Evolutionary conservation across 352 stramenopile genomes (phyloP).

Genomic region (Phytophthora palmivora): DNA sequence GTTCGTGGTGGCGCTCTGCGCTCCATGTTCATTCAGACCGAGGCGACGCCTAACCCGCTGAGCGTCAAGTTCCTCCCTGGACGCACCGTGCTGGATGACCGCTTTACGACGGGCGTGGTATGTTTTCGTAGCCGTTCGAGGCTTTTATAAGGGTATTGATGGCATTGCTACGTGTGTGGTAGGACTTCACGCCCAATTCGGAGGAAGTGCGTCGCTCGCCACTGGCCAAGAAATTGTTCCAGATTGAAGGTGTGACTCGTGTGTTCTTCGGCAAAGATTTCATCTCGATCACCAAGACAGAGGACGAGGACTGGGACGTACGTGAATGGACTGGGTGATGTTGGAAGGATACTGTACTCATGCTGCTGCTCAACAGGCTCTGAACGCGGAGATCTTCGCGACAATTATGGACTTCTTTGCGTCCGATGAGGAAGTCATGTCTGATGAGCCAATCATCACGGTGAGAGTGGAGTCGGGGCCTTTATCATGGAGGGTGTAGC

Average conservation of each 20-base stretch:
- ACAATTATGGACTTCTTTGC: slow-evolving; percentile 99
- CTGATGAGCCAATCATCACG: slow-evolving; percentile 86
- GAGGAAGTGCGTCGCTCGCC: slow-evolving; percentile 92
- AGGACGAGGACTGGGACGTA: slow-evolving; percentile 94
- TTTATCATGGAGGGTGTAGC: background rate
- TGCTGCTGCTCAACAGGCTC: slow-evolving; percentile 36
- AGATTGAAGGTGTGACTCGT: slow-evolving; percentile 95
- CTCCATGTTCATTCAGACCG: slow-evolving; percentile 99
- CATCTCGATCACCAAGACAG: slow-evolving; percentile 97
- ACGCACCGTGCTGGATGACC: slow-evolving; percentile 89
- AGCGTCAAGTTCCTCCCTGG: slow-evolving; percentile 98
- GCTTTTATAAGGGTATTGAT: background rate
- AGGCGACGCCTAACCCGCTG: slow-evolving; percentile 98
- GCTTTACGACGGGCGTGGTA: slow-evolving; percentile 85
- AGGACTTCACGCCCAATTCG: slow-evolving; percentile 88
- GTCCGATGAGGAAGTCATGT: slow-evolving; percentile 88
- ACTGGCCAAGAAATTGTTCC: slow-evolving; percentile 96
- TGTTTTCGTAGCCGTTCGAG: background rate
- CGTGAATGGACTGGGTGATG: slow-evolving; percentile 24
- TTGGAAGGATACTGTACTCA: background rate
- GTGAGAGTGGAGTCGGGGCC: slow-evolving; percentile 33
- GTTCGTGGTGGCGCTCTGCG: slow-evolving; percentile 55
- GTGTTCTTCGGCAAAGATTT: slow-evolving; percentile 99
- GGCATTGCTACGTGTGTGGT: background rate
- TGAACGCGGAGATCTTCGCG: slow-evolving; percentile 94